Evolutionary conservation across 495 filamentous ascomycete species (phyloP).

Genomic region (Sphaerosporella brunnea): DNA sequence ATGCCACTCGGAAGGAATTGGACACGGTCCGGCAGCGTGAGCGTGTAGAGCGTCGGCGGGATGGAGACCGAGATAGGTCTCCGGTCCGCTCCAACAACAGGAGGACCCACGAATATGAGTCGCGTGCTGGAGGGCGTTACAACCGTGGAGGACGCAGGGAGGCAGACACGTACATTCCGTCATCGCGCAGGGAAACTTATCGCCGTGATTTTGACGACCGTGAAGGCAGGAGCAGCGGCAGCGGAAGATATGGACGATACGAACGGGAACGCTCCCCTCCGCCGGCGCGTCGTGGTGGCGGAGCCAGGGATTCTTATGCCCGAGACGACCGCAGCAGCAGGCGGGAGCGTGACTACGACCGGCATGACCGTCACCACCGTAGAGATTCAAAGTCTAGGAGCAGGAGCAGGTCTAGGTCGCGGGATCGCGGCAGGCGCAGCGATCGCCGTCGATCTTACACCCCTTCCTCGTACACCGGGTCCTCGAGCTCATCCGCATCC

Average conservation of each 20-base stretch:
- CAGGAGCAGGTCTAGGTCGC: too few species aligned
- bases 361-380: too few species aligned
- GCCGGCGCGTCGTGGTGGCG: background rate
- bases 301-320: background rate
- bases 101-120: too few species aligned
- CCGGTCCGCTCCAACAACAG: too few species aligned
- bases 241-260: conserved; percentile 1
- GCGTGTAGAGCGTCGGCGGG: conserved; percentile 49
- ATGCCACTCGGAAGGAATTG: conserved; percentile 39
- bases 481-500: conserved; percentile 10
- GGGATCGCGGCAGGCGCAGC: conserved; percentile 33
- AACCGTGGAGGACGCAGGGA: conserved; percentile 29
- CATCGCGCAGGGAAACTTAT: conserved; percentile 28
- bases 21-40: conserved; percentile 54
- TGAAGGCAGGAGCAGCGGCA: conserved; percentile 16
- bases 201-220: conserved; percentile 28
- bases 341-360: conserved; percentile 29
- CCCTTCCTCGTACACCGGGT: background rate
- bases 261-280: conserved; percentile 1
- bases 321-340: conserved; percentile 10
- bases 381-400: too few species aligned
- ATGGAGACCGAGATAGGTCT: too few species aligned
- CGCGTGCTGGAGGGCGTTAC: too few species aligned
- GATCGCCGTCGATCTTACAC: too few species aligned
- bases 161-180: conserved; percentile 36